Evolutionary conservation across 345 rosid genomes (phyloP), one percentile per base, ranked within the genome.

Genomic region (Corchorus capsularis): DNA sequence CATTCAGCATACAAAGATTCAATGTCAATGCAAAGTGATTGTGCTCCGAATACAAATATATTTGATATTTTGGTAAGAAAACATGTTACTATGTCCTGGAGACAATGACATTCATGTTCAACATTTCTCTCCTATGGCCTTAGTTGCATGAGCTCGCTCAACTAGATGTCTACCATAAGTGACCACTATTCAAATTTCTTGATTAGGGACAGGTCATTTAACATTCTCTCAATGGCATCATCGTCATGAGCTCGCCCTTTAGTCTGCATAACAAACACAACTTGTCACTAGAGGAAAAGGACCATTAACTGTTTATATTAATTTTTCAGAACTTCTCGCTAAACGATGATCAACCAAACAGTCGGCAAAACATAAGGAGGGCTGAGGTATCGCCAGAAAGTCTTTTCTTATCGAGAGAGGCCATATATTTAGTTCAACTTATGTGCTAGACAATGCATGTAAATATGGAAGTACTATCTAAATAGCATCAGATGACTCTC

Each of bases 221-320:
- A 81, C 99, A 96, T 96, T 80, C 88, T 92, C 83, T 96, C 97
- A 52, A 96, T 94, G 0, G 93, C 93, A 70, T 90, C 96, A 35
- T 96, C 98, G 64, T 86, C 92, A 10, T 89, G 94, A 46, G 88
- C 90, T 65, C 98, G 89, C 53, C 98, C 99, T 80, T 86, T 92
- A 54, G 93, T 87, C 97, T 92, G 89, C 85, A 86, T 56, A 74
- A 57, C 70, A 67, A 37, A 75, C 34, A 45, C 17, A 68, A 22
- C 63, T 52, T 1, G 45, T 77, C 53, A 49, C 16, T 43, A n/a
- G 15, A 78, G 60, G 63, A 63, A 46, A 63, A 63, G 20, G 20
- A 74, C 2, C 12, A 22, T 43, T 41, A 57, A 72, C 14, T 50
- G 34, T 52, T 15, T 65, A 15, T 53, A n/a, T 75, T 54, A 53